These are phyloP conservation scores for Cyberlindnera nakhonratchasimensis DNA, from an alignment of 805 yeast genomes.

Conservation along the genomic window DNA sequence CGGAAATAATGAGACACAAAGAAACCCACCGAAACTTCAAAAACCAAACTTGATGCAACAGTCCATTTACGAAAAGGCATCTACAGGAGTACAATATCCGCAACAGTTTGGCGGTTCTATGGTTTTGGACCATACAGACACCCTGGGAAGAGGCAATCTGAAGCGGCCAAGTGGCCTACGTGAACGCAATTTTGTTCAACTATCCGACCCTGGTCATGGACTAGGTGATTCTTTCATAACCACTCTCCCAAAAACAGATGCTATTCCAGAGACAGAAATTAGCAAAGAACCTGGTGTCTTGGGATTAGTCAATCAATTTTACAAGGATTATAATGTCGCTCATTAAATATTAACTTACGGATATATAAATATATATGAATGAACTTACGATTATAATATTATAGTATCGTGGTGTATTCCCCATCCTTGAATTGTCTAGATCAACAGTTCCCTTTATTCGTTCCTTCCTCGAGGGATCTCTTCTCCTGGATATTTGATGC, in stretches of 20 bases:
- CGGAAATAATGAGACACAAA: conserved; percentile 42
- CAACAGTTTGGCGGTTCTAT: conserved; percentile 8
- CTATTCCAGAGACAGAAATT: conserved; percentile 29
- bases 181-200: conserved; percentile 2
- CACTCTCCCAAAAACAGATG: conserved; percentile 36
- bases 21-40: conserved; percentile 17
- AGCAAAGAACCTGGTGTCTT: conserved; percentile 53
- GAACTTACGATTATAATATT: no score
- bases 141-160: conserved; percentile 3
- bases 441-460: no score
- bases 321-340: conserved; percentile 40
- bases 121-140: conserved; percentile 12
- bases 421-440: no score
- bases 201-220: conserved; percentile 12
- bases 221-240: conserved; percentile 45
- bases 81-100: conserved; percentile 7
- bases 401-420: no score
- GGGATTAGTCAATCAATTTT: conserved; percentile 78
- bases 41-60: conserved; percentile 11
- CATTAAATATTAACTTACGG: conserved; percentile 7
- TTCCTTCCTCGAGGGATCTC: no score
- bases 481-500: no score
- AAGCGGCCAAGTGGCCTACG: conserved; percentile 5
- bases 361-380: no score
- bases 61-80: conserved; percentile 6